Conservation (phyloP, 2,329 filamentous ascomycete genomes). For the Pseudocercospora fijiensis region DNA sequence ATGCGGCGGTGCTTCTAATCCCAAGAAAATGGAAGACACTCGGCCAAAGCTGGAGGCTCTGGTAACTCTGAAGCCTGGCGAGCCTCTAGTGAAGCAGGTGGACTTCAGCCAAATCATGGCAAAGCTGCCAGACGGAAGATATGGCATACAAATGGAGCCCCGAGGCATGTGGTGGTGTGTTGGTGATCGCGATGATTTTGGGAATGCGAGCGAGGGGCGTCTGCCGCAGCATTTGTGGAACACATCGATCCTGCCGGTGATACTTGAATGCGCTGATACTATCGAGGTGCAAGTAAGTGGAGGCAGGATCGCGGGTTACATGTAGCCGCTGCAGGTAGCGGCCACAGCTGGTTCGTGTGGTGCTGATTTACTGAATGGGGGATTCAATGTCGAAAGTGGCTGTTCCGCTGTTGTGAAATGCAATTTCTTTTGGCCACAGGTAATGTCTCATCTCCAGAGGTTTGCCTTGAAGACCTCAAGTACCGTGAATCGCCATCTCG, state of each 20-base stretch:
- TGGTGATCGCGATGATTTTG: not conserved
- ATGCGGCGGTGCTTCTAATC: conserved; percentile 5
- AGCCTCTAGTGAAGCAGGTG: not conserved
- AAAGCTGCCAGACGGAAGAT: conserved; percentile 7
- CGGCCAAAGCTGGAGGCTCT: conserved; percentile 5
- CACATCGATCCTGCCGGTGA: not conserved
- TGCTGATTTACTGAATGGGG: not conserved
- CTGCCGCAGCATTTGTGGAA: not conserved
- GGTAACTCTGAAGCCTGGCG: conserved; percentile 8
- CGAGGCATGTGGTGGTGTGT: conserved; percentile 17
- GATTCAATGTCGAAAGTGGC: not conserved
- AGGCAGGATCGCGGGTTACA: not conserved
- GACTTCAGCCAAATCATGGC: not conserved
- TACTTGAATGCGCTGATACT: not conserved
- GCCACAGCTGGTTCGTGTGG: not conserved
- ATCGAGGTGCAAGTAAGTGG: not conserved
- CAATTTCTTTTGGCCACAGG: not conserved
- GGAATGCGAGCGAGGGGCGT: not conserved
- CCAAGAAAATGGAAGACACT: not conserved
- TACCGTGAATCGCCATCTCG: not conserved
- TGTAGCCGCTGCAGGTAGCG: not conserved
- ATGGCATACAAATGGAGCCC: not conserved
- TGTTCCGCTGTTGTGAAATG: not conserved
- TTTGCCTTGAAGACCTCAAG: not conserved
- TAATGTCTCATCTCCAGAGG: not conserved